phyloP scores from a whole-genome alignment of 345 rosid genomes.

The Cardiospermum halicacabum region DNA sequence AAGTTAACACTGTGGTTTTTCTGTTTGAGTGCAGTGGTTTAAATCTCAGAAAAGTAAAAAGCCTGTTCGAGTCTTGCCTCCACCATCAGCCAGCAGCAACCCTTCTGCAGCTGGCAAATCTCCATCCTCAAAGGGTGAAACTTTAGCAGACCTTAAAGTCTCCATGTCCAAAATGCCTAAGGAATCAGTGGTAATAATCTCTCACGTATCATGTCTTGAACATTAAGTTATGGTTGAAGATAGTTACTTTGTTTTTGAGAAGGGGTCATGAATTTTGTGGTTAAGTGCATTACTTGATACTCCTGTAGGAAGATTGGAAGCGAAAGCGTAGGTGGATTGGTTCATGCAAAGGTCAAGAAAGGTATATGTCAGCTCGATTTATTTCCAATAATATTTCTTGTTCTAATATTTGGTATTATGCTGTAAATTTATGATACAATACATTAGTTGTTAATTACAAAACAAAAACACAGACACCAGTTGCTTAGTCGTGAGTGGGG shows the following conservation, averaged over 20 bases:
- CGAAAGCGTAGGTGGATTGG: slow-evolving; percentile 58
- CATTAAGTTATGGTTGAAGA: not conserved
- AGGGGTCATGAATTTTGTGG: not conserved
- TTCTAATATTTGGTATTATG: not conserved
- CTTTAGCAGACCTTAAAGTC: slow-evolving; percentile 65
- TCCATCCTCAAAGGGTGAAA: slow-evolving; percentile 52
- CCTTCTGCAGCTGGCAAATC: slow-evolving; percentile 36
- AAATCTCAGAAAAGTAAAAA: slow-evolving; percentile 68
- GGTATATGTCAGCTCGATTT: slow-evolving; percentile 37
- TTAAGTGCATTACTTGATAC: slow-evolving; percentile 20
- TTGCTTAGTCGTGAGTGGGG: slow-evolving; percentile 76
- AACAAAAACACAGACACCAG: slow-evolving; percentile 58
- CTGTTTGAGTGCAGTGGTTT: slow-evolving; percentile 67
- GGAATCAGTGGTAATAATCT: slow-evolving; percentile 52
- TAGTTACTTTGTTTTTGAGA: not conserved
- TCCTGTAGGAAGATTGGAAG: slow-evolving; percentile 80
- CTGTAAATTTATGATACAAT: not conserved
- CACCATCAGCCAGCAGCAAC: slow-evolving; percentile 29
- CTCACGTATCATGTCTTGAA: not conserved
- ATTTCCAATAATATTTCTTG: slow-evolving; percentile 5
- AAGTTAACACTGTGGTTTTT: not conserved
- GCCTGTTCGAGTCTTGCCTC: slow-evolving; percentile 59
- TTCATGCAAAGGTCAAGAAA: slow-evolving; percentile 70
- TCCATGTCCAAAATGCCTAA: slow-evolving; percentile 55
- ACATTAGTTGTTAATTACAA: slow-evolving; percentile 7